Base-by-base conservation (phyloP, 768 basidiomycete genomes). In the Naganishia vaughanmartiniae region DNA sequence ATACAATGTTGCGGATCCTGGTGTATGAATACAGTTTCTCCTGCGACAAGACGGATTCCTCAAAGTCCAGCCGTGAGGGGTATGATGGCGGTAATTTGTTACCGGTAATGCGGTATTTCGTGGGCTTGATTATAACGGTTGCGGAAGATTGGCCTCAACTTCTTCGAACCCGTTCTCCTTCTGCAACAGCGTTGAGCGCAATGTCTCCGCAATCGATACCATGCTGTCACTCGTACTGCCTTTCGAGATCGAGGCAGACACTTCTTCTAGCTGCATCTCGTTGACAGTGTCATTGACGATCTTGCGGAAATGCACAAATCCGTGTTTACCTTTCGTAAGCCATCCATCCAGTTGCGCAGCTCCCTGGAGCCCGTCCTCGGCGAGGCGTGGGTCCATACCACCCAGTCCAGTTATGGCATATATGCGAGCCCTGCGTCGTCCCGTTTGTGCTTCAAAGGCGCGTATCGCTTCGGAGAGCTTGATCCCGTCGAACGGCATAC, bases 401-500 rank as follows among this genome's bases (percentile, higher is more conserved):
- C 77, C 77, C 26, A 78, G 57, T 17, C 76, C 77, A 11, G 77
- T 78, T 24, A 78, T 56, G 17, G 77, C 77, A 60, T 73, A 76
- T 5, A 78, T 78, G 15, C 55, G 66, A 48, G 65, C 70, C 5
- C 54, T 48, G 5, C 24, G 36, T 53, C 67, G 36, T 34, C 53
- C 28, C 28, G 54, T 19, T 31, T 70, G 48, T 28, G 65, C 53
- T 54, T 73, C 63, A n/a, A 74, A 30, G 21, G 68, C 69, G 31
- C 77, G 67, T 72, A 78, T 78, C 72, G 56, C 24, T 6, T 70
- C 63, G 2, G 77, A 69, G 0, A 74, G 65, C 4, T 73, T 72
- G 48, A 77, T 63, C 4, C 78, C 78, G 54, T 77, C 78, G 73
- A 75, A 74, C 5, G 76, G 78, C 78, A 79, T 79, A 10, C 74